Evolutionary conservation across 768 basidiomycete genomes (phyloP), one percentile per base, ranked within the genome.

Genomic region (Pisolithus microcarpus): DNA sequence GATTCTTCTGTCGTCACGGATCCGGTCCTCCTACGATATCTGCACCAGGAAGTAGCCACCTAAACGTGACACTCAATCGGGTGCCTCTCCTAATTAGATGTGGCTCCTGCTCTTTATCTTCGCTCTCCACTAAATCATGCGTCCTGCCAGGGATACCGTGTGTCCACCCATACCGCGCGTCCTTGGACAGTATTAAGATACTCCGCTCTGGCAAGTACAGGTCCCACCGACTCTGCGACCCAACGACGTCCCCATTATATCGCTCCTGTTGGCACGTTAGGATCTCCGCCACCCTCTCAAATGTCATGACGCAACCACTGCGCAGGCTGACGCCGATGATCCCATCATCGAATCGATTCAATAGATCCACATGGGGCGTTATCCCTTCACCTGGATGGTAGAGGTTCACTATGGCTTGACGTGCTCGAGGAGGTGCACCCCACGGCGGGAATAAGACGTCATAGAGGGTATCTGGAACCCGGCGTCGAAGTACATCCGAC

Each of bases 371-470:
- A 58, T 97, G 94, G 0, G 90, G 78, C 0, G 82, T 72, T 56
- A 98, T 97, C 10, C 94, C 94, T 64, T 92, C 82, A 7, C 94
- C 94, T 0, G 92, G 90, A 19, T 71, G 70, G 64, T 98, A 98
- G 1, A 93, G 72, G 64, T 97, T 98, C 48, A 97, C 58, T 50
- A 97, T 98, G 1, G 82, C 88, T 62, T 97, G 93, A 24, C 91
- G 76, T 0, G 88, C 84, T 23, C 66, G 53, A 48, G 68, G 65
- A 28, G 75, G 68, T 40, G 61, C 56, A 5, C 54, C 52, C 16
- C 57, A 56, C 1, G 63, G 55, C 1, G 85, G 83, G 59, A 91
- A 91, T 21, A 91, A 72, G 18, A 88, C 71, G 7, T 65, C 59
- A 54, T 84, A 75, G 0, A 73, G 76, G 24, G 71, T 63, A 2